Percentiles rank a stretch among this genome's conserved stretches.
Conservation (phyloP, 1,284 basidiomycete species). For the Ceratobasidium sp. region DNA sequence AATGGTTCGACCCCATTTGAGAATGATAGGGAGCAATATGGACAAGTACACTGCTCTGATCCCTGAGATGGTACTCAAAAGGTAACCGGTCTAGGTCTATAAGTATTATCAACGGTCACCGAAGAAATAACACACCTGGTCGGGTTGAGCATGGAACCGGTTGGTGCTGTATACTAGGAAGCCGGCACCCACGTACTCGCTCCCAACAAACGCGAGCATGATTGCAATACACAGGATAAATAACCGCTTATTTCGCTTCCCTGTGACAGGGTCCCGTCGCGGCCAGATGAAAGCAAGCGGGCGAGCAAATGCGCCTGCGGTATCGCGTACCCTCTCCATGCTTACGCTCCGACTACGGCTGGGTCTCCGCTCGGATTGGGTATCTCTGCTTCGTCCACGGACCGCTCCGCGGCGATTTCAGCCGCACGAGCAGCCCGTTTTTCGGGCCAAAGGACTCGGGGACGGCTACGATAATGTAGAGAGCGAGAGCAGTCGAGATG, state of each 20-base stretch:
- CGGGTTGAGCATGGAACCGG: constrained; percentile 22
- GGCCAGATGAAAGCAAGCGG: constrained; percentile 25
- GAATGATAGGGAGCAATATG: background rate
- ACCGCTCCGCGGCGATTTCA: constrained; percentile 9
- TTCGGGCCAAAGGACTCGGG: constrained; percentile 24
- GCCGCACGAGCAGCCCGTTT: constrained; percentile 20
- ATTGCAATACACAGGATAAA: background rate
- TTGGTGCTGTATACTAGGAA: constrained; percentile 13
- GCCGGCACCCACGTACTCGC: background rate
- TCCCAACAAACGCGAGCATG: background rate
- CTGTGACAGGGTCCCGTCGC: constrained; percentile 12
- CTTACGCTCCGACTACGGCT: constrained; percentile 10
- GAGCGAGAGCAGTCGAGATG: background rate
- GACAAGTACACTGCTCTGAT: constrained; percentile 16
- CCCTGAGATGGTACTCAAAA: background rate
- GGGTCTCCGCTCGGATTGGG: background rate
- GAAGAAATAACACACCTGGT: background rate
- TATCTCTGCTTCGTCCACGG: background rate
- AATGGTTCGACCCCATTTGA: constrained; percentile 1
- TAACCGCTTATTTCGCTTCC: constrained; percentile 22
- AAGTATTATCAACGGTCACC: background rate
- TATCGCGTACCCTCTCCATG: constrained; percentile 14
- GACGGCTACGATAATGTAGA: constrained; percentile 11
- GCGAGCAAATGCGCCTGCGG: constrained; percentile 11
- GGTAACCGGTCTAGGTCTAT: constrained; percentile 12